Evolutionary conservation across 1,284 basidiomycete species (phyloP), one percentile per base, ranked within the genome.

Genomic region (Fomitiporia mediterranea): DNA sequence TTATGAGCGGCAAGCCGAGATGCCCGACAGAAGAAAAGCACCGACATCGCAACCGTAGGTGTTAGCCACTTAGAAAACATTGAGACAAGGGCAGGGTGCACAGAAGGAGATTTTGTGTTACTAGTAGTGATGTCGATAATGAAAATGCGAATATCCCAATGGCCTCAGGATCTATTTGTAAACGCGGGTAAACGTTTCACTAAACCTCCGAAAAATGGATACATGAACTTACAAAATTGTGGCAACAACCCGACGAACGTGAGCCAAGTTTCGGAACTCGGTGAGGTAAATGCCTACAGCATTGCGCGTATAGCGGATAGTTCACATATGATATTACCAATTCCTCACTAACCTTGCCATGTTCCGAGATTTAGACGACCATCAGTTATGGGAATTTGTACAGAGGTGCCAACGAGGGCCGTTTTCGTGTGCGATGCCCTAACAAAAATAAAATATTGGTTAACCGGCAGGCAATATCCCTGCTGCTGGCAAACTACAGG

Each of bases 371-470:
- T 91, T 60, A 96, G 73, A 46, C 78, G 76, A 2, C 89, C 91
- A 58, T 89, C 79, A 1, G 91, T 90, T 64, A 97, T 93, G 3
- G 94, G 94, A 27, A 96, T 76, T 11, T 86, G 86, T 63, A 96
- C 78, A 0, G 88, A 85, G 19, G 88, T 80, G 28, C 94, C 94
- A 50, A 95, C 74, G 32, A 97, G 76, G 2, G 90, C 83, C 2
- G 91, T 82, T 69, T 97, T 97, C 25, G 92, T 92, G 69, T 98
- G 94, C 13, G 93, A 95, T 44, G 89, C 91, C 5, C 89, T 90
- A 61, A 19, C 25, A 43, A 19, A 30, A 34, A 25, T n/a, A 25
- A 7, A 25, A 15, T 30, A 15, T 42, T 25, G 46, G 43, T 17
- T 21, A 51, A 37, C 15, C 30, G 25, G 42, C 13, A 44, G 44